Base-by-base conservation (phyloP, 805 yeast species). In the Hanseniaspora lindneri region DNA sequence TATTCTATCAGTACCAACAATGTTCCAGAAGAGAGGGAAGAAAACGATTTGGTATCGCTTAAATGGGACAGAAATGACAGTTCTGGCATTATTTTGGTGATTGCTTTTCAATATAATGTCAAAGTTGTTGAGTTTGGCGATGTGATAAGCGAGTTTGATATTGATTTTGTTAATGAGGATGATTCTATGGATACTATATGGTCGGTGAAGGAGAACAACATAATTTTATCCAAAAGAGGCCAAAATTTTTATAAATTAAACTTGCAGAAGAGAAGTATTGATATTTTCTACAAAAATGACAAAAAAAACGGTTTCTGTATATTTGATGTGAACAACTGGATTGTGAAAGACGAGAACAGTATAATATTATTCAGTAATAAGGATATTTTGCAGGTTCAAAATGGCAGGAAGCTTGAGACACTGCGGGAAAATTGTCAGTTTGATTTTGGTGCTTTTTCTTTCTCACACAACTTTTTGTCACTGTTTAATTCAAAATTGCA, bases 181-280 rank as follows among this genome's bases (percentile, higher is more conserved):
- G 49, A 44, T 25, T 44, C 49, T 13, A 30, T 28, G 16, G 49
- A 44, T 39, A 43, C 37, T 24, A 39, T 44, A 16, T 44, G 49
- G 49, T 17, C 10, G 2, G 24, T 44, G 30, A 44, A 44, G 23
- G 49, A 44, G 30, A 17, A 39, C 35, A 44, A 44, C 20, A 37
- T 39, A 3, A n/a, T 44, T 2, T 13, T 44, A 30, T 44, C 49
- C 8, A 44, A 44, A 30, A 44, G 39, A 14, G 43, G 39, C 8
- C 49, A 44, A 23, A 44, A 21, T 16, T 44, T 44, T 37, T 44
- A 44, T 24, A 28, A 39, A 19, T 8, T 44, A 14, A 21, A 39
- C 23, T 10, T 44, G 4, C 10, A 37, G 9, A 11, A 16, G 1
- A 44, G 16, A 37, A 23, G 2, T 6, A 23, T 44, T n/a, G 30